Conservation (phyloP, 2,329 filamentous ascomycete genomes). For the Penicillium sp. region DNA sequence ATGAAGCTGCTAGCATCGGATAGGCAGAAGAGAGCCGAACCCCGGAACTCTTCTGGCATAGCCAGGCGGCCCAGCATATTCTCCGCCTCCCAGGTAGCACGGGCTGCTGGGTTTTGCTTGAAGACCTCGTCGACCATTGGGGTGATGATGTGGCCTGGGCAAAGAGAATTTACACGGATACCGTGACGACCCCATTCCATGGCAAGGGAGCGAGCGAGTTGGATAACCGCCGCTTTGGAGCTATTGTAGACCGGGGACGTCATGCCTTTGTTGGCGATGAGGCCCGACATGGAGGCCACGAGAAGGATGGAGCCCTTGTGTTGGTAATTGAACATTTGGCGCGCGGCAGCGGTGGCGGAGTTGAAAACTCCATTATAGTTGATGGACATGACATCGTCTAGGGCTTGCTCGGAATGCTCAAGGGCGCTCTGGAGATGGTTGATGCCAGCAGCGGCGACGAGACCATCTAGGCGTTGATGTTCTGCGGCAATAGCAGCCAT, state of each 20-base stretch:
- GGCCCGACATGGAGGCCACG: constrained; percentile 52
- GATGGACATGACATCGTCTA: constrained; percentile 46
- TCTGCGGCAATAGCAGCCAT: constrained; percentile 36
- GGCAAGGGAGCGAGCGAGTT: constrained; percentile 51
- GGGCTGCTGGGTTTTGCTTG: constrained; percentile 65
- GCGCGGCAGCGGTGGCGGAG: constrained; percentile 47
- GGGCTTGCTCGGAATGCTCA: constrained; percentile 41
- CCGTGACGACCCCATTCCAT: constrained; percentile 53
- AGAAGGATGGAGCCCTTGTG: constrained; percentile 50
- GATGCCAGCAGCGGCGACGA: constrained; percentile 45
- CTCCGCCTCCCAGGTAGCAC: constrained; percentile 44
- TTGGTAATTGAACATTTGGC: constrained; percentile 51
- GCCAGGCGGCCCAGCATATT: constrained; percentile 56
- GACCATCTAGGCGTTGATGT: constrained; percentile 39
- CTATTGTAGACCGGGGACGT: constrained; percentile 50
- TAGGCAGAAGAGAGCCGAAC: constrained; percentile 66
- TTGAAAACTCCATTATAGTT: constrained; percentile 53
- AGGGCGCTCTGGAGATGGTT: constrained; percentile 44
- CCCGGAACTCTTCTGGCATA: constrained; percentile 58
- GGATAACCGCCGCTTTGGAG: constrained; percentile 55
- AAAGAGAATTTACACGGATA: constrained; percentile 55
- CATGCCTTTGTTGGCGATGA: constrained; percentile 50
- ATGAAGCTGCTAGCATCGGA: constrained; percentile 68
- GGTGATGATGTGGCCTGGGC: constrained; percentile 55
- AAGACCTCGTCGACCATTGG: constrained; percentile 83